Base-by-base conservation (phyloP, 2,329 filamentous ascomycete species). In the Trichoderma brevicompactum region DNA sequence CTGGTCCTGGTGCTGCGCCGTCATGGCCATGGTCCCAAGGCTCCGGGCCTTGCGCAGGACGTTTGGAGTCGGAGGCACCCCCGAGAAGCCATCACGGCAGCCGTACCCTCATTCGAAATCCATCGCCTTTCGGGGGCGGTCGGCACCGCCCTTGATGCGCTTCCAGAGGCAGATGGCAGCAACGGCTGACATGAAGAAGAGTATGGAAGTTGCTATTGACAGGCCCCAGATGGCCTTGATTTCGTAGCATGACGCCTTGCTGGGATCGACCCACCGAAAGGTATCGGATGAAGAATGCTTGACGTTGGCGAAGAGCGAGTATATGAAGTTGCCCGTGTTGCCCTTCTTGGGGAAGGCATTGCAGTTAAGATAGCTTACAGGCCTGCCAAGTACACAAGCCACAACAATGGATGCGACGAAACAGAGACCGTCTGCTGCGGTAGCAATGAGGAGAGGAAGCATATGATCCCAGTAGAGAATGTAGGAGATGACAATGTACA, bases 141-240 rank as follows among this genome's bases (percentile, higher is more conserved):
- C 70, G 23, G 68, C 68, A 12, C 68, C 66, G 50, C 77, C 73
- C 77, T 85, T 85, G 72, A 83, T 79, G 70, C 85, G 83, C 68
- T 85, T 83, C 86, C 88, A 91, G 44, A 92, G 79, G 70, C 87
- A 86, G 64, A 81, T 77, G 36, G 82, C 84, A 52, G 85, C 82
- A 56, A 89, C 77, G 52, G 82, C 79, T 2, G 87, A 89, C 66
- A 91, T 83, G 67, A 86, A 83, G 72, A 91, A 92, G 41, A 92
- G 79, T 49, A 91, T 85, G 75, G 88, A 92, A 56, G 96, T 84
- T 5, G 88, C 88, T 76, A 97, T 94, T 75, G 87, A 86, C 67
- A 97, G 78, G 1, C 92, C 93, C 94, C 93, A 97, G 69, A 95
- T 86, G 15, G 90, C 87, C 83, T 96, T 96, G 76, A 93, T 88